A percentile compares a stretch with the other conserved stretches of the same genome.
phyloP scores from a whole-genome alignment of 306 rosid genomes.

The Malus fusca region DNA sequence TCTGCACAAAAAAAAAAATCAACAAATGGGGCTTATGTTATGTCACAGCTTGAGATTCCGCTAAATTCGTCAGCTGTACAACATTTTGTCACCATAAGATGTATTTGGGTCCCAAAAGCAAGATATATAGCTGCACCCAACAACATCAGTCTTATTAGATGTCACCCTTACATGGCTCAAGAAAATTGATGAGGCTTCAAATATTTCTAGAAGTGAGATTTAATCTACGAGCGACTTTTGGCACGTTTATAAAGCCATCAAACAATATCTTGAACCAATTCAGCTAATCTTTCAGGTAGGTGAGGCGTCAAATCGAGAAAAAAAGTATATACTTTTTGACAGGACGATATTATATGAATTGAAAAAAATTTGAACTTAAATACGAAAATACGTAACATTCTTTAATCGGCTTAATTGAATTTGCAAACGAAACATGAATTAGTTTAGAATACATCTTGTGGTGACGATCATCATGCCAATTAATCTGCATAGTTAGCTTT shows the following conservation, averaged over 20 bases:
- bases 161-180: not conserved
- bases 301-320: not conserved
- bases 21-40: conserved; percentile 6
- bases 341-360: too few relatives aligned
- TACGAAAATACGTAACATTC: too few relatives aligned
- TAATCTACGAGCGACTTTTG: not conserved
- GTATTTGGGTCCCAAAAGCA: not conserved
- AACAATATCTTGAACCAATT: not conserved
- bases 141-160: not conserved
- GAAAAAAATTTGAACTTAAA: too few relatives aligned
- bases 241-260: not conserved
- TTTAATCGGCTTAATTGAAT: not conserved
- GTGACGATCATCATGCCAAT: not conserved
- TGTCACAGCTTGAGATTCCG: not conserved
- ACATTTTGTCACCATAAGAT: not conserved
- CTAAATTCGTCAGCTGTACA: not conserved
- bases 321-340: not conserved
- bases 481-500: not conserved
- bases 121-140: conserved; percentile 3
- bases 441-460: not conserved
- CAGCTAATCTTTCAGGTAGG: not conserved
- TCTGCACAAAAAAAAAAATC: conserved; percentile 5
- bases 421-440: not conserved
- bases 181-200: not conserved
- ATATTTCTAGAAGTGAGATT: not conserved